Percentiles rank a stretch among this genome's conserved stretches.
Conservation (phyloP, 176 grass and related monocot species). For the Carex littledalei region DNA sequence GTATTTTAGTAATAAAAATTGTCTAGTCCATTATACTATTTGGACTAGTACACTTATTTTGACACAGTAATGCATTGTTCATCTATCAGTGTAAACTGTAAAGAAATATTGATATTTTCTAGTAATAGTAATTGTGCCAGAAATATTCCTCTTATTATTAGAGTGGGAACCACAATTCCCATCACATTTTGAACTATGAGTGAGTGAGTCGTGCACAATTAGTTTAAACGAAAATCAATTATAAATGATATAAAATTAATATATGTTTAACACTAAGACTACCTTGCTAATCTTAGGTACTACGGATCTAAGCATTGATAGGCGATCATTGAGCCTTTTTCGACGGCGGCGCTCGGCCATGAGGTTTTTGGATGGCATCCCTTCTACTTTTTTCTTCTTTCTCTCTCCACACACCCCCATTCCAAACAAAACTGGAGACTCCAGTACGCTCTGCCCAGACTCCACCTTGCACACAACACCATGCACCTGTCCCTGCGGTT, state of each 20-base stretch:
- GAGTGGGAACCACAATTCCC: not conserved
- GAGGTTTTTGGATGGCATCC: constrained; percentile 95
- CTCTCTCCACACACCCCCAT: constrained; percentile 32
- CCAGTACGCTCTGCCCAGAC: constrained; percentile 38
- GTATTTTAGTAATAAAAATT: not conserved
- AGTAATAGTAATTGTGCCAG: not conserved
- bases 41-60: not conserved
- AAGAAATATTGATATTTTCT: not conserved
- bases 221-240: not conserved
- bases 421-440: constrained; percentile 23
- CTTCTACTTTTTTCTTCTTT: constrained; percentile 89
- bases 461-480: constrained; percentile 69
- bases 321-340: constrained; percentile 95
- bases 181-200: not conserved
- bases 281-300: constrained; percentile 99
- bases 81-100: not conserved
- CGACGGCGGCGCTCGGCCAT: constrained; percentile 96
- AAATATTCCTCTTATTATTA: not conserved
- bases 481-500: constrained; percentile 24
- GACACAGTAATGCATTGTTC: not conserved
- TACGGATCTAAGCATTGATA: constrained; percentile 96
- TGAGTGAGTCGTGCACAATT: not conserved
- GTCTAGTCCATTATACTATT: not conserved
- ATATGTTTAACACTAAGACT: not conserved
- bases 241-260: not conserved